These are phyloP conservation scores for Cyclotella cryptica DNA, from an alignment of 108 stramenopile genomes.

Conservation along the genomic window DNA sequence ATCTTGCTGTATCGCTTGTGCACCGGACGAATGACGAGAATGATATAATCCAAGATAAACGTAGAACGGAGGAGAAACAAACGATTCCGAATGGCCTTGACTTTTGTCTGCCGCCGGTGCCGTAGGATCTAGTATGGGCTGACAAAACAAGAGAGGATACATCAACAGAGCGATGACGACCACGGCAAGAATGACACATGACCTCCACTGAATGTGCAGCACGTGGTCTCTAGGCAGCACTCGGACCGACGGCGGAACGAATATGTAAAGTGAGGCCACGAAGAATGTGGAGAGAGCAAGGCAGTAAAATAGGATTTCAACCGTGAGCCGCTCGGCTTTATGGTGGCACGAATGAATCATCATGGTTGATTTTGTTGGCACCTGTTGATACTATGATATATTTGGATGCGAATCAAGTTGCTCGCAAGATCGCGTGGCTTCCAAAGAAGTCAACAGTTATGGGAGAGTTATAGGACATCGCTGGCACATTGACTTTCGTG, in stretches of 20 bases:
- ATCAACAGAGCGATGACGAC: slow-evolving; percentile 37
- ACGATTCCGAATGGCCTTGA: background rate
- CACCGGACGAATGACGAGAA: background rate
- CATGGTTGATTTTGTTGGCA: background rate
- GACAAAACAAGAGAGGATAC: slow-evolving; percentile 70
- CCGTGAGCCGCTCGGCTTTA: background rate
- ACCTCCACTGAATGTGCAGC: slow-evolving; percentile 70
- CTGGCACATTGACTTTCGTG: too few species aligned
- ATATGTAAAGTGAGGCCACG: slow-evolving; percentile 72
- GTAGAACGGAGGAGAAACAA: slow-evolving; percentile 20
- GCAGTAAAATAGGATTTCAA: slow-evolving; percentile 41
- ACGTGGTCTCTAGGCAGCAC: slow-evolving; percentile 61
- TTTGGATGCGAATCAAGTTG: too few species aligned
- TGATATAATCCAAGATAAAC: slow-evolving; percentile 30
- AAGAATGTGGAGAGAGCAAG: slow-evolving; percentile 49
- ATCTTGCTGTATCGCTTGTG: slow-evolving; percentile 8
- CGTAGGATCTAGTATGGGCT: background rate
- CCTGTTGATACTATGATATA: too few species aligned
- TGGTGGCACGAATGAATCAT: slow-evolving; percentile 9
- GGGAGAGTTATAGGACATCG: too few species aligned
- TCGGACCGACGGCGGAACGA: slow-evolving; percentile 70
- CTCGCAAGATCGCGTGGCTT: too few species aligned
- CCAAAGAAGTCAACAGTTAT: too few species aligned
- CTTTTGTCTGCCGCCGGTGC: background rate
- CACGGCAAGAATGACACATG: slow-evolving; percentile 49